Evolutionary conservation across 768 basidiomycete species (phyloP), one percentile per base, ranked within the genome.

Genomic region (Boletus tomentosulus): DNA sequence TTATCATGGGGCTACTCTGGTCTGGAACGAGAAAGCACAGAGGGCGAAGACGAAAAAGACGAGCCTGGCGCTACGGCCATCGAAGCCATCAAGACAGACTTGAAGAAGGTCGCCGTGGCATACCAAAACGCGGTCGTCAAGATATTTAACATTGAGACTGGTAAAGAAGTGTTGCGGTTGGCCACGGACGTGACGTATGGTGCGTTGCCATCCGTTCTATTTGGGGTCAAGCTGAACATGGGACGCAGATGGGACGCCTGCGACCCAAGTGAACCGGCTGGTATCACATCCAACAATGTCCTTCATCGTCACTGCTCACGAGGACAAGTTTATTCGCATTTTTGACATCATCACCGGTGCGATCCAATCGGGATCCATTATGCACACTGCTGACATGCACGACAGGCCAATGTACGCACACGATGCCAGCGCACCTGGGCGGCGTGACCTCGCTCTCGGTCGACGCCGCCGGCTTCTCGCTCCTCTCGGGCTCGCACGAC

Each of bases 401-500:
- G 50, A 22, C 63, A 89, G 88, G 89, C 28, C 84, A 87, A 79
- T 92, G 91, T 67, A 92, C 89, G 28, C 84, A 93, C 68, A 88
- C 91, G 44, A 91, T 96, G 78, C 74, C 87, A 16, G 93, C 92
- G 25, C 97, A 99, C 67, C 77, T 95, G 35, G 91, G 95, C 59
- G 87, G 90, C 3, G 89, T 98, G 34, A 97, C 95, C 16, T 93
- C 92, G 25, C 74, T 98, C 27, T 87, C 91, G 19, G 85, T 98
- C 57, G 91, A 95, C 59, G 83, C 89, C 0, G 80, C 94, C 2
- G 91, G 90, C 6, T 92, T 92, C 63, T 85, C 86, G 6, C 81
- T 99, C 47, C 87, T 92, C 5, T 92, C 95, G 1, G 89, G 87
- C 38, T 89, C 90, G 52, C 92, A 96, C 68, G 97, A 98, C 67